phyloP scores from a whole-genome alignment of 2,329 filamentous ascomycete genomes.

The Colletotrichum kahawae region DNA sequence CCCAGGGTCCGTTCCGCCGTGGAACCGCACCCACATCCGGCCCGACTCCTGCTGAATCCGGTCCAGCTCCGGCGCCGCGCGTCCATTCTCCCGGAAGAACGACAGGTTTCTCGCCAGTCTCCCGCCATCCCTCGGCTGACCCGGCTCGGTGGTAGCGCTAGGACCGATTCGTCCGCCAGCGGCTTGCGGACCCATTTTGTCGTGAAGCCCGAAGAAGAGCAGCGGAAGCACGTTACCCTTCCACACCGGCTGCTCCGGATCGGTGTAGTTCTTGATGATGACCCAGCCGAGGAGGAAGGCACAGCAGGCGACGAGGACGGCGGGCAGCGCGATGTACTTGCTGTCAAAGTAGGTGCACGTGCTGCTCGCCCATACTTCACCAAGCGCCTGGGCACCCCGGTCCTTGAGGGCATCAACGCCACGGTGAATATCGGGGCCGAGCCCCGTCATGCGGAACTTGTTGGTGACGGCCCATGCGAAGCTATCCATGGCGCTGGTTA shows the following conservation, averaged over 20 bases:
- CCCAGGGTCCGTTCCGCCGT: constrained; percentile 6
- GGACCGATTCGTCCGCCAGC: neutral
- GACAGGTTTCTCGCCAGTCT: neutral
- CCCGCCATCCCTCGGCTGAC: neutral
- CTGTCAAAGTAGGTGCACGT: constrained; percentile 10
- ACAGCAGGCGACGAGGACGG: neutral
- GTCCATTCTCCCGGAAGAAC: neutral
- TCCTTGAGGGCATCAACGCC: neutral
- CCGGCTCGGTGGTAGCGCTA: neutral
- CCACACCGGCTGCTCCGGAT: constrained; percentile 16
- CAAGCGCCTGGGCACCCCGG: neutral
- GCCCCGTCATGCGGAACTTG: constrained; percentile 11
- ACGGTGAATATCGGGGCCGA: neutral
- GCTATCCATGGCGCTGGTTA: neutral
- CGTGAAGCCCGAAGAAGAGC: constrained; percentile 6
- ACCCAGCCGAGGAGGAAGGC: constrained; percentile 1
- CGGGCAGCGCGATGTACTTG: neutral
- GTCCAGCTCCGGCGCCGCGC: neutral
- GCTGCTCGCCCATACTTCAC: neutral
- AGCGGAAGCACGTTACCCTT: constrained; percentile 15
- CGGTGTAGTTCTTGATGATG: constrained; percentile 7
- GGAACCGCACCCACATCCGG: constrained; percentile 6
- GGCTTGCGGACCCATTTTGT: neutral
- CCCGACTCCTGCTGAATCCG: constrained; percentile 11
- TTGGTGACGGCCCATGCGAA: constrained; percentile 15